Evolutionary conservation across 2,329 filamentous ascomycete genomes (phyloP).

Genomic region (Hymenoscyphus scutula): DNA sequence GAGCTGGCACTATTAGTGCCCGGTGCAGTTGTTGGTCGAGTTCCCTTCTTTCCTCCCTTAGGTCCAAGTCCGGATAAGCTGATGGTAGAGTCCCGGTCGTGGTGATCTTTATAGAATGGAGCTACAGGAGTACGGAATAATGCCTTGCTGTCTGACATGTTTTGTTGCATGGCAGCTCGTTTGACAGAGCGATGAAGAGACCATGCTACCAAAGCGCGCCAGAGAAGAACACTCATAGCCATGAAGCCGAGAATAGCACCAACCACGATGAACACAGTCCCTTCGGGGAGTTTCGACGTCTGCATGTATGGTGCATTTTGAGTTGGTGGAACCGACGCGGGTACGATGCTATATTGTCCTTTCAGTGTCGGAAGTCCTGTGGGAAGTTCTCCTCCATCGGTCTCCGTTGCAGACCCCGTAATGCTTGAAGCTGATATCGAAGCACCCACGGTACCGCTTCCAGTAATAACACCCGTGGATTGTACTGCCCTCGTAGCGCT

Average conservation of each 20-base stretch:
- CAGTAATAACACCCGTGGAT: slow-evolving; percentile 19
- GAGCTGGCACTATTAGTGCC: slow-evolving; percentile 25
- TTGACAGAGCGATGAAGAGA: slow-evolving; percentile 89
- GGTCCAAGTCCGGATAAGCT: slow-evolving; percentile 29
- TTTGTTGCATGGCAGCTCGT: slow-evolving; percentile 74
- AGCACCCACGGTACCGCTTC: slow-evolving; percentile 17
- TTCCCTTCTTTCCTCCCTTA: slow-evolving; percentile 34
- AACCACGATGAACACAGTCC: slow-evolving; percentile 94
- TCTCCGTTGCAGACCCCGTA: slow-evolving; percentile 14
- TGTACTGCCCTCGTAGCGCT: slow-evolving; percentile 4
- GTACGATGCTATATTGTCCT: slow-evolving; percentile 62
- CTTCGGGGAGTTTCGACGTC: slow-evolving; percentile 78
- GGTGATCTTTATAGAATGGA: slow-evolving; percentile 61
- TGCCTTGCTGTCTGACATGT: slow-evolving; percentile 67
- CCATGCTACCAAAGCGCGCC: slow-evolving; percentile 86
- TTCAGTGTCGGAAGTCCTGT: slow-evolving; percentile 51
- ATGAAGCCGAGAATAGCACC: slow-evolving; percentile 84
- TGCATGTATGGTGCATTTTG: slow-evolving; percentile 88
- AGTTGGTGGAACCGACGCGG: slow-evolving; percentile 77
- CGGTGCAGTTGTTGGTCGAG: slow-evolving; percentile 38
- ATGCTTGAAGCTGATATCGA: slow-evolving; percentile 8
- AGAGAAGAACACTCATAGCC: slow-evolving; percentile 76
- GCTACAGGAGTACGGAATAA: slow-evolving; percentile 54
- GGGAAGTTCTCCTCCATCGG: slow-evolving; percentile 13
- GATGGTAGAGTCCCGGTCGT: slow-evolving; percentile 46